Evolutionary conservation across 108 stramenopile genomes (phyloP).

Genomic region (Aureococcus anophagefferens): DNA sequence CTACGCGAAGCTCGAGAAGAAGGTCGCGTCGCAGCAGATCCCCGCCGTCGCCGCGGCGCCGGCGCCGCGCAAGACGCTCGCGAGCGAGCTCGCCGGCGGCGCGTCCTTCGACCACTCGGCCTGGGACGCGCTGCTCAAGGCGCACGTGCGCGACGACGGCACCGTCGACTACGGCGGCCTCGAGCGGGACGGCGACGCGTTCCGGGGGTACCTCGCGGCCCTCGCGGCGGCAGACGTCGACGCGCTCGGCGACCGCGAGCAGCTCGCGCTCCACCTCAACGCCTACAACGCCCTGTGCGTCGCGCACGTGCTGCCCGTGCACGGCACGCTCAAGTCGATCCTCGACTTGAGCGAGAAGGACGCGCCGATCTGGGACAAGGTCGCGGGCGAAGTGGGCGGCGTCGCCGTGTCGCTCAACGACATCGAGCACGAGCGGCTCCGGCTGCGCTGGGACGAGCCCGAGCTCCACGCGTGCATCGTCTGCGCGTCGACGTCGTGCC

Average conservation of each 20-base stretch:
- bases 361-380: constrained; percentile 29
- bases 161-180: not conserved
- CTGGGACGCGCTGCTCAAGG: not conserved
- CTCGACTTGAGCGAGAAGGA: constrained; percentile 6
- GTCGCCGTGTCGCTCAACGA: constrained; percentile 27
- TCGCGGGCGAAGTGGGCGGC: constrained; percentile 32
- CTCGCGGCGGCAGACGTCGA: not conserved
- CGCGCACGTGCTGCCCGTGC: constrained; percentile 9
- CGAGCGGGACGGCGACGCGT: not conserved
- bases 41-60: not conserved
- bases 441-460: constrained; percentile 28
- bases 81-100: not conserved
- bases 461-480: constrained; percentile 41
- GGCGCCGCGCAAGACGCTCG: not conserved
- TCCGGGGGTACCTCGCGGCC: not conserved
- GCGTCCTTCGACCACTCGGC: not conserved
- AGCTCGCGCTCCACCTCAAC: constrained; percentile 31
- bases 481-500: constrained; percentile 39
- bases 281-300: constrained; percentile 44
- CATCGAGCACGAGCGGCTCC: constrained; percentile 31
- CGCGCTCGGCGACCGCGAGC: not conserved
- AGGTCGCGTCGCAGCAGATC: not conserved
- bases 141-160: not conserved
- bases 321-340: not conserved
- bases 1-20: not conserved